Evolutionary conservation across 106 monocot species (phyloP).

Genomic region (Apostasia ramifera): DNA sequence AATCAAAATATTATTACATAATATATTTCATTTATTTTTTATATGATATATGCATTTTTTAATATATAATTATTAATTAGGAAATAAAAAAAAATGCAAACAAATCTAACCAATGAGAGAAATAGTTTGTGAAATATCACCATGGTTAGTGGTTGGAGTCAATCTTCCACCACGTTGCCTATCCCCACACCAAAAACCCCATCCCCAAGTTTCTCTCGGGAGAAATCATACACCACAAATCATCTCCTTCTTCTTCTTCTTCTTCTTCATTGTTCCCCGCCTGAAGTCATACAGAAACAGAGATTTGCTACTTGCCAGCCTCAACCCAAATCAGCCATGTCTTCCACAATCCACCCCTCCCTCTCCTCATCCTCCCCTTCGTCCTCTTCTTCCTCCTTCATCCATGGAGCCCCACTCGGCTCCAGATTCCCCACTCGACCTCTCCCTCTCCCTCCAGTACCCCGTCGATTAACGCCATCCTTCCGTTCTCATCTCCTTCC

Average conservation of each 20-base stretch:
- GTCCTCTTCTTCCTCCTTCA: background rate
- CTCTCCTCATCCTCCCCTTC: background rate
- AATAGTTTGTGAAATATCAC: no score
- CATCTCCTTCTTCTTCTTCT: background rate
- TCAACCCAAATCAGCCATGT: background rate
- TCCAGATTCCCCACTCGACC: constrained; percentile 15
- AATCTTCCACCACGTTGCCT: background rate
- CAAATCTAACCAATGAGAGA: no score
- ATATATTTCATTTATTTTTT: no score
- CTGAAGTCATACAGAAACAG: background rate
- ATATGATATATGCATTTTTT: no score
- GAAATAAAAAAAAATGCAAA: no score
- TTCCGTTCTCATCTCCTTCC: constrained; percentile 16
- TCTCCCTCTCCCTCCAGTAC: constrained; percentile 25
- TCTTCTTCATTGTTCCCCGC: background rate
- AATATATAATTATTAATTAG: no score
- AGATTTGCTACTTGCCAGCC: background rate
- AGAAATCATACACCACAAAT: background rate
- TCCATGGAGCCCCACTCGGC: background rate
- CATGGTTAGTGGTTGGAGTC: no score
- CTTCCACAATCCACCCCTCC: background rate
- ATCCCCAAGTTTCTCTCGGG: background rate
- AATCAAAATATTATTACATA: no score
- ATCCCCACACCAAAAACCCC: background rate
- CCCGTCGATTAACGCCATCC: constrained; percentile 19